Evolutionary conservation across 768 basidiomycete genomes (phyloP).

Genomic region (Coprinellus aureogranulatus): DNA sequence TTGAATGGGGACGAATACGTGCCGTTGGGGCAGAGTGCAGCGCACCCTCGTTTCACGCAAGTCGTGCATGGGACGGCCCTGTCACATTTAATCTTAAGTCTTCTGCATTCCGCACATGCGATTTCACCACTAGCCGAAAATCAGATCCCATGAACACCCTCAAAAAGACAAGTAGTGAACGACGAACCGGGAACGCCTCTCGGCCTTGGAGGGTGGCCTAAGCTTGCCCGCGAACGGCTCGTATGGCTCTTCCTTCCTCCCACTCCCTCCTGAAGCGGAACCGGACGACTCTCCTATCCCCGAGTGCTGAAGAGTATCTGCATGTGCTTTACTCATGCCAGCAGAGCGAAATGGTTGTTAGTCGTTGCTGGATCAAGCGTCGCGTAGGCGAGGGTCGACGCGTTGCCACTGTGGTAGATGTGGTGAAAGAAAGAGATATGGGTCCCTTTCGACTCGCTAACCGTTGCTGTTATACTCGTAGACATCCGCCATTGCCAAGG

Average conservation of each 20-base stretch:
- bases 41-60: conserved; percentile 52
- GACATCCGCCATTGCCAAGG: not conserved
- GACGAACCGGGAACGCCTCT: conserved; percentile 36
- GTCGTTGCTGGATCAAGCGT: no score
- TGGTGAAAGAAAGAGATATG: not conserved
- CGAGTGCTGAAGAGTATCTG: not conserved
- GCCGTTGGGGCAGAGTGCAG: conserved; percentile 53
- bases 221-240: not conserved
- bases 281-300: not conserved
- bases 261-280: not conserved
- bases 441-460: no score
- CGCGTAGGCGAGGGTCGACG: no score
- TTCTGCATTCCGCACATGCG: conserved; percentile 43
- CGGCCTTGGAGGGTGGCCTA: conserved; percentile 31
- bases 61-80: conserved; percentile 44
- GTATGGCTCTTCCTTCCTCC: not conserved
- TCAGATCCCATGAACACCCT: not conserved
- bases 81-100: conserved; percentile 43
- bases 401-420: no score
- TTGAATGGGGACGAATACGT: conserved; percentile 5
- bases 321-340: not conserved
- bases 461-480: not conserved
- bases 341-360: no score
- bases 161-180: conserved; percentile 4
- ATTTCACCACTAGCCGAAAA: conserved; percentile 34